A percentile compares a stretch with the other conserved stretches of the same genome.
Conservation (phyloP, 2,329 filamentous ascomycete genomes). For the Diaporthe sp. region DNA sequence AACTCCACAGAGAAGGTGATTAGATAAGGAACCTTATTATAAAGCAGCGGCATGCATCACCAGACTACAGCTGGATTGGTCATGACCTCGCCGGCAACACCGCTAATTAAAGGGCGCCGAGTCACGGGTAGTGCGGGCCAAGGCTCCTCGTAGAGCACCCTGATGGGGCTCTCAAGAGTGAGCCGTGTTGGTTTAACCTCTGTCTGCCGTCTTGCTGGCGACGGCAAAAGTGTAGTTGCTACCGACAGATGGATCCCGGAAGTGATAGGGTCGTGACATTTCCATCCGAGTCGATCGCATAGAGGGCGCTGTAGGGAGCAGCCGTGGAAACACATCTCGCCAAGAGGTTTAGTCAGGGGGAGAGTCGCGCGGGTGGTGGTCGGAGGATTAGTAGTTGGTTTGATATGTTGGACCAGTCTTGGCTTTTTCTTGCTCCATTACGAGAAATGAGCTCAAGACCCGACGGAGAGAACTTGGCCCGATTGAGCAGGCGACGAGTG, state of each 20-base stretch:
- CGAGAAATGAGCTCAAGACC: slow-evolving; percentile 3
- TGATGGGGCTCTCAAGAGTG: background rate
- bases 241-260: background rate
- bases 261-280: background rate
- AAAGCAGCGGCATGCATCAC: background rate
- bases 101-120: slow-evolving; percentile 3
- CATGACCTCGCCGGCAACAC: background rate
- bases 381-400: background rate
- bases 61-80: background rate
- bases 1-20: background rate
- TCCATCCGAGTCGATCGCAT: background rate
- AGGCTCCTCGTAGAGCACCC: background rate
- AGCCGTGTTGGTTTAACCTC: background rate
- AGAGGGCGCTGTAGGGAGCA: background rate
- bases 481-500: background rate
- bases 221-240: background rate
- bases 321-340: background rate
- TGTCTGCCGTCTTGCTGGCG: background rate
- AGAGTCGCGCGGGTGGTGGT: background rate
- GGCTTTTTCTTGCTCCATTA: slow-evolving; percentile 4
- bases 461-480: background rate
- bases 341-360: slow-evolving; percentile 14
- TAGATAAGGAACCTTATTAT: background rate
- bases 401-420: background rate
- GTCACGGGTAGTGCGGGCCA: background rate